phyloP scores from a whole-genome alignment of 1,284 basidiomycete genomes.

The Sporisorium graminicola region DNA sequence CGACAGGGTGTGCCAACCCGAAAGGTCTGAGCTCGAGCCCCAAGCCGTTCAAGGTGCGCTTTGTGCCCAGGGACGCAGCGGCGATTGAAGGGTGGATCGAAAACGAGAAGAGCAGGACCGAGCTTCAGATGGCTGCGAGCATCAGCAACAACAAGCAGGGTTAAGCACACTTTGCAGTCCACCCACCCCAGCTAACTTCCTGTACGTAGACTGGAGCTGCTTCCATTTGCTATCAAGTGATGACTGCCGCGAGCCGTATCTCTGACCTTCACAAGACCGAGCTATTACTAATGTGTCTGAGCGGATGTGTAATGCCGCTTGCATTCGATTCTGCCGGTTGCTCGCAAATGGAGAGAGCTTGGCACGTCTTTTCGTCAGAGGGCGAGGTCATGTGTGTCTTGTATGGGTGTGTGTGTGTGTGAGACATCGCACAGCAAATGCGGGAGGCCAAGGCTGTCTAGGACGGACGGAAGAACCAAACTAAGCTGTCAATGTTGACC shows the following conservation, averaged over 20 bases:
- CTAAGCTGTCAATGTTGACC: background rate
- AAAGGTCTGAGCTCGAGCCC: constrained; percentile 42
- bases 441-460: background rate
- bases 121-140: constrained; percentile 28
- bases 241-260: no score
- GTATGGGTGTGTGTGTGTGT: no score
- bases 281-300: no score
- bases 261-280: no score
- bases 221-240: background rate
- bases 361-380: background rate
- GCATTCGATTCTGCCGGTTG: background rate
- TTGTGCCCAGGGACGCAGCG: constrained; percentile 30
- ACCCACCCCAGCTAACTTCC: no score
- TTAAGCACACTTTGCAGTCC: background rate
- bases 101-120: constrained; percentile 26
- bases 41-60: constrained; percentile 46
- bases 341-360: background rate
- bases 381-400: background rate
- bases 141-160: constrained; percentile 6
- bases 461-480: background rate
- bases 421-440: background rate
- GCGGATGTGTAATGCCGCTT: no score
- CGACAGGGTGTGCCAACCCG: constrained; percentile 47
- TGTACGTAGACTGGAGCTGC: background rate
- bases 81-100: constrained; percentile 38